phyloP scores from a whole-genome alignment of 2,329 filamentous ascomycete species.

The Fusarium udum region DNA sequence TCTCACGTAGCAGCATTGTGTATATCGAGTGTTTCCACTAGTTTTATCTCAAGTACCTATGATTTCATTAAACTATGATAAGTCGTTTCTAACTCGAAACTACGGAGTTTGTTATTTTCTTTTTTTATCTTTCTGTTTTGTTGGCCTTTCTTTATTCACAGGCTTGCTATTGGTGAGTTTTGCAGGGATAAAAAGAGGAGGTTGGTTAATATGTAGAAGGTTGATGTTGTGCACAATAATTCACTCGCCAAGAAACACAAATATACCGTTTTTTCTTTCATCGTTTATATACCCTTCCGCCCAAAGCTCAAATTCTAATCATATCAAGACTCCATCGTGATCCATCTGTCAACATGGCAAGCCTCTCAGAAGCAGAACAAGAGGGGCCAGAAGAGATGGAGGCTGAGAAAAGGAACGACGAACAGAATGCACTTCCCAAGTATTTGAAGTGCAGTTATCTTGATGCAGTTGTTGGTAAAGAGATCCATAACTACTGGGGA shows the following conservation, averaged over 20 bases:
- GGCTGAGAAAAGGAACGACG: accelerated
- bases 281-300: accelerated
- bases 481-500: background rate
- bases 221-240: background rate
- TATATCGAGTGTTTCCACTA: background rate
- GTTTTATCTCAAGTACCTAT: accelerated
- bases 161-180: background rate
- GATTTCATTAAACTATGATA: no score
- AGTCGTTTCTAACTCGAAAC: accelerated
- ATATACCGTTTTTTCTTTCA: accelerated
- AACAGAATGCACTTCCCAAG: background rate
- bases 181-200: background rate
- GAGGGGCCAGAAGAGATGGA: accelerated
- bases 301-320: accelerated
- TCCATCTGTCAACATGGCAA: background rate
- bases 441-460: background rate
- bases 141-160: no score
- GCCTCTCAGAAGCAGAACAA: background rate
- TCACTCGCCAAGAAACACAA: background rate
- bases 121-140: no score
- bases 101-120: accelerated
- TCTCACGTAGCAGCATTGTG: background rate
- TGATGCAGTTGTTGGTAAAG: background rate
- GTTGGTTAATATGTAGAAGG: background rate
- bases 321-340: background rate